phyloP scores from a whole-genome alignment of 139 green algal species.

The Nannochloris sp. region DNA sequence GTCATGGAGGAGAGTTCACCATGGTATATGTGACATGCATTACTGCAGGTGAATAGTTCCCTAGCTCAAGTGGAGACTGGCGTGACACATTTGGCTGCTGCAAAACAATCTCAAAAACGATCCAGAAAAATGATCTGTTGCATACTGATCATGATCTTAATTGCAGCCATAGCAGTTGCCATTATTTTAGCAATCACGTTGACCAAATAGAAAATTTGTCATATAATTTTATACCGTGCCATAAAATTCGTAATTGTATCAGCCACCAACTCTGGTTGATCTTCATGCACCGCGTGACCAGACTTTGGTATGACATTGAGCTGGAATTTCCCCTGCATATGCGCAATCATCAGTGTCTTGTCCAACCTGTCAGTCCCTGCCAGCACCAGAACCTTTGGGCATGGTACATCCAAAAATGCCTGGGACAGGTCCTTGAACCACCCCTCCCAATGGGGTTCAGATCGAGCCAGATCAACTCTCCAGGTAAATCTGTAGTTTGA shows the following conservation, averaged over 20 bases:
- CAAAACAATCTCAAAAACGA: conserved; percentile 79
- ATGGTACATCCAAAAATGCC: conserved; percentile 52
- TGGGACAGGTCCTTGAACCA: conserved; percentile 82
- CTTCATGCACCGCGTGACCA: conserved; percentile 90
- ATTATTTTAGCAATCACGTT: conserved; percentile 50
- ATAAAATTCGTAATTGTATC: conserved; percentile 63
- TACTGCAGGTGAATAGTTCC: conserved; percentile 47
- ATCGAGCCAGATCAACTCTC: conserved; percentile 58
- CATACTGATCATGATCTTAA: conserved; percentile 64
- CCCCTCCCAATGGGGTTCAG: conserved; percentile 64
- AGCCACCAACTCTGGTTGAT: conserved; percentile 58
- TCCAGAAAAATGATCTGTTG: conserved; percentile 88
- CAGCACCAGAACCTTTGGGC: conserved; percentile 80
- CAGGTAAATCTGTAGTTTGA: conserved; percentile 25
- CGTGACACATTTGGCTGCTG: conserved; percentile 57
- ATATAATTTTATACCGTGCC: conserved; percentile 51
- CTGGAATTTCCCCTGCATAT: conserved; percentile 98
- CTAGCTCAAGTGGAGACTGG: conserved; percentile 76
- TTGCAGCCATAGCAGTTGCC: conserved; percentile 54
- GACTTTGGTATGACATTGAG: conserved; percentile 73
- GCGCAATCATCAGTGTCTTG: conserved; percentile 73
- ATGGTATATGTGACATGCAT: conserved; percentile 23
- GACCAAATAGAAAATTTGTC: neutral
- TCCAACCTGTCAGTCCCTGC: conserved; percentile 89
- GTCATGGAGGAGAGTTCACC: neutral